Conservation (phyloP, 192 early-diverging fungal species). For the Coemansia sp. region DNA sequence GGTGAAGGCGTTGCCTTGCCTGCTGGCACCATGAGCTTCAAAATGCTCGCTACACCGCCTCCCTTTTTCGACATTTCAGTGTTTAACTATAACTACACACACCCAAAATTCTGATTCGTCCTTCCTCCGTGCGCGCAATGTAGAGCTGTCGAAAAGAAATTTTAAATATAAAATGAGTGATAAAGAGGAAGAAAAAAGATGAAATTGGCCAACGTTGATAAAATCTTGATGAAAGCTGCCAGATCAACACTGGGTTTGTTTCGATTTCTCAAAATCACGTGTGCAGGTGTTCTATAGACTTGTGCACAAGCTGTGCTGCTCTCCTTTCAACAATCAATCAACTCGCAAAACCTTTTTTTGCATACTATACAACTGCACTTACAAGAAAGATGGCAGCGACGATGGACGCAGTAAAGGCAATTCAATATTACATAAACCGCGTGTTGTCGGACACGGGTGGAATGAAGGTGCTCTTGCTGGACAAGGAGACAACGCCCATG, state of each 20-base stretch:
- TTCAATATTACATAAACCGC: slow-evolving; percentile 89
- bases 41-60: slow-evolving; percentile 47
- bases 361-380: background rate
- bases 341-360: background rate
- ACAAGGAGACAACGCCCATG: slow-evolving; percentile 93
- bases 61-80: slow-evolving; percentile 51
- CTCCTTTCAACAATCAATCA: too few species aligned
- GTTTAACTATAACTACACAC: background rate
- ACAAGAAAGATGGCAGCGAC: background rate
- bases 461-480: slow-evolving; percentile 98
- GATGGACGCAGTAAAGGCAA: slow-evolving; percentile 80
- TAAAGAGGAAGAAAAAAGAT: background rate
- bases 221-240: background rate
- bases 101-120: background rate
- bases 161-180: too few species aligned
- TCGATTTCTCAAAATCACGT: too few species aligned
- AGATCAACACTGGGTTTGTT: too few species aligned
- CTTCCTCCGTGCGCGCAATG: too few species aligned
- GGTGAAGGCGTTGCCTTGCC: slow-evolving; percentile 94
- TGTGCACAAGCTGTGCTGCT: too few species aligned
- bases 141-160: background rate
- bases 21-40: slow-evolving; percentile 79
- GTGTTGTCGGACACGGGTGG: slow-evolving; percentile 87
- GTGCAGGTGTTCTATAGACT: too few species aligned
- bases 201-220: background rate